phyloP scores from a whole-genome alignment of 2,329 filamentous ascomycete genomes.

The Xylariaceae sp. region DNA sequence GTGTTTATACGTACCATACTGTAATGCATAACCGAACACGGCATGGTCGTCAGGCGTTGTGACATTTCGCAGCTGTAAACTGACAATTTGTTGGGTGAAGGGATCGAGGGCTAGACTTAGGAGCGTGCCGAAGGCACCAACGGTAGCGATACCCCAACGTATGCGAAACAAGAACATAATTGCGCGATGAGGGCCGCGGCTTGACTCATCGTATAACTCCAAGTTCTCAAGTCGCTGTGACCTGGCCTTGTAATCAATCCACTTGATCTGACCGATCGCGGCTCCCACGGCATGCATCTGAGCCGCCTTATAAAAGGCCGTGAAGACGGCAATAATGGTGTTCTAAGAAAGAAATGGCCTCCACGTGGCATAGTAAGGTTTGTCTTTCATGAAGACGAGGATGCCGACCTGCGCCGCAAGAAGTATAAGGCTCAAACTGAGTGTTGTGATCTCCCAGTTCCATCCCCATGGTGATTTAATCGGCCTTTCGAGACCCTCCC shows the following conservation, averaged over 20 bases:
- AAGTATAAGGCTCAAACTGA: constrained; percentile 9
- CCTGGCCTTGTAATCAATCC: constrained; percentile 11
- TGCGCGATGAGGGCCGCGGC: constrained; percentile 14
- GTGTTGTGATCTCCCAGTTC: constrained; percentile 4
- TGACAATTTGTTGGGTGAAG: constrained; percentile 17
- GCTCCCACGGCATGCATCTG: constrained; percentile 13
- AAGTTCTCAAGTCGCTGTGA: constrained; percentile 9
- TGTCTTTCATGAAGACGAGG: constrained; percentile 8
- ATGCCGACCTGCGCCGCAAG: constrained; percentile 8
- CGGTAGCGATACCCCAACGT: constrained; percentile 11
- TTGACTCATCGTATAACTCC: constrained; percentile 16
- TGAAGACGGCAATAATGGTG: constrained; percentile 12
- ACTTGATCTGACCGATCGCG: constrained; percentile 17
- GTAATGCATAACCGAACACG: constrained; percentile 1
- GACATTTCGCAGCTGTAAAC: constrained; percentile 6
- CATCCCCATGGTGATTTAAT: background rate
- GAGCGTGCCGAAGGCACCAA: constrained; percentile 11
- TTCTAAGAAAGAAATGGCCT: constrained; percentile 9
- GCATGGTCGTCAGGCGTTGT: constrained; percentile 5
- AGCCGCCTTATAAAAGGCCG: constrained; percentile 10
- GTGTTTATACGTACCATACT: constrained; percentile 4
- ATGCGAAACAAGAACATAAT: constrained; percentile 4
- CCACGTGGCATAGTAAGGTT: constrained; percentile 14
- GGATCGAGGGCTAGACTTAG: constrained; percentile 9
- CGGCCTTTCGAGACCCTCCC: too few species aligned